Conservation (phyloP, 208 protist species). For the Acanthamoeba culbertsoni region DNA sequence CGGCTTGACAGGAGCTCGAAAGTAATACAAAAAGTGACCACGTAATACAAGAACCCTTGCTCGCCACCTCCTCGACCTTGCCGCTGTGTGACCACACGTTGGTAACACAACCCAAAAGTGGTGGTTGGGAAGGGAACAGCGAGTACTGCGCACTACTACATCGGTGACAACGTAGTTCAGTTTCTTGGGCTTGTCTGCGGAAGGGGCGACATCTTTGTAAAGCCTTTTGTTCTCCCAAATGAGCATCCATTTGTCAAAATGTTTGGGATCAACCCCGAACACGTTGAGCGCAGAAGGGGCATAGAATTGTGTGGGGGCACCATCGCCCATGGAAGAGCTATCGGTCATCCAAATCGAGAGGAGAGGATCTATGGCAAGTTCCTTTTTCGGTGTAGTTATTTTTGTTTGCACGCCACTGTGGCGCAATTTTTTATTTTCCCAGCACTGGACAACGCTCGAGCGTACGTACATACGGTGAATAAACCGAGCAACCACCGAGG, state of each 20-base stretch:
- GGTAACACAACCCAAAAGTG: neutral
- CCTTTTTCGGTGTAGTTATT: too few species aligned
- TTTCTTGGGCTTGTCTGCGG: neutral
- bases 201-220: neutral
- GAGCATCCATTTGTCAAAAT: neutral
- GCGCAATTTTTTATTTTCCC: too few species aligned
- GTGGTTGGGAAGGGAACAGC: neutral
- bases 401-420: too few species aligned
- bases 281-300: neutral
- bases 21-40: neutral
- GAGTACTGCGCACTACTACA: neutral
- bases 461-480: too few species aligned
- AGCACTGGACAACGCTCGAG: too few species aligned
- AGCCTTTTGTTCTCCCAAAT: neutral
- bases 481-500: too few species aligned
- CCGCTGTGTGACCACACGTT: neutral
- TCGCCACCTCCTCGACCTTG: neutral
- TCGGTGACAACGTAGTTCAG: neutral
- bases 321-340: neutral
- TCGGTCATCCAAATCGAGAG: neutral
- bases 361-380: neutral
- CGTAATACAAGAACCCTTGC: neutral
- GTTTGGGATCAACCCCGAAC: neutral
- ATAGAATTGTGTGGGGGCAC: neutral
- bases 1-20: neutral